Percentiles rank a stretch among this genome's conserved stretches.
phyloP scores from a whole-genome alignment of 352 stramenopile species.

The Aphanomyces astaci region DNA sequence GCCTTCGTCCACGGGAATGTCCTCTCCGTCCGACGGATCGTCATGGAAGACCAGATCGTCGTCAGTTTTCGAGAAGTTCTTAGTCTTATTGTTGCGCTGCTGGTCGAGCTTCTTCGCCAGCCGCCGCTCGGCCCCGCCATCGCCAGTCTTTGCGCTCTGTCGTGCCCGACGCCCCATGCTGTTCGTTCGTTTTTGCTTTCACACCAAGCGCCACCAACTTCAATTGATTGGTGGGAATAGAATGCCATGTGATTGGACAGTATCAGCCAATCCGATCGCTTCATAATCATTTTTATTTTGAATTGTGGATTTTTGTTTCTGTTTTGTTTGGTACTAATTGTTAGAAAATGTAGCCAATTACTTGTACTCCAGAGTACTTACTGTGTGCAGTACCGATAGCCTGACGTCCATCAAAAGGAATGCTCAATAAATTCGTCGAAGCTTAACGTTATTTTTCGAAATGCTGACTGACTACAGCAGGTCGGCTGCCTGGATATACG shows the following conservation, averaged over 20 bases:
- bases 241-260: background rate
- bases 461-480: too few relatives aligned
- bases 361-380: too few relatives aligned
- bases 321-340: too few relatives aligned
- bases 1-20: conserved; percentile 39
- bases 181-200: background rate
- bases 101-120: conserved; percentile 38
- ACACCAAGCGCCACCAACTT: background rate
- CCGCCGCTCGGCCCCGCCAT: conserved; percentile 65
- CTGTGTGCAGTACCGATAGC: too few relatives aligned
- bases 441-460: too few relatives aligned
- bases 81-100: conserved; percentile 53
- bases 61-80: conserved; percentile 26
- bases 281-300: too few relatives aligned
- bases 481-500: too few relatives aligned
- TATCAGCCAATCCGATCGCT: background rate
- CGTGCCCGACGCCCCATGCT: conserved; percentile 61
- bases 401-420: too few relatives aligned
- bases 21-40: conserved; percentile 71
- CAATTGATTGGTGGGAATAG: conserved; percentile 19
- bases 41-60: conserved; percentile 80
- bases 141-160: conserved; percentile 63
- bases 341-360: too few relatives aligned
- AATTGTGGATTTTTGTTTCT: too few relatives aligned
- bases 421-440: too few relatives aligned